These are phyloP conservation scores for Cyberlindnera americana DNA, from an alignment of 805 yeast species.

Conservation along the genomic window DNA sequence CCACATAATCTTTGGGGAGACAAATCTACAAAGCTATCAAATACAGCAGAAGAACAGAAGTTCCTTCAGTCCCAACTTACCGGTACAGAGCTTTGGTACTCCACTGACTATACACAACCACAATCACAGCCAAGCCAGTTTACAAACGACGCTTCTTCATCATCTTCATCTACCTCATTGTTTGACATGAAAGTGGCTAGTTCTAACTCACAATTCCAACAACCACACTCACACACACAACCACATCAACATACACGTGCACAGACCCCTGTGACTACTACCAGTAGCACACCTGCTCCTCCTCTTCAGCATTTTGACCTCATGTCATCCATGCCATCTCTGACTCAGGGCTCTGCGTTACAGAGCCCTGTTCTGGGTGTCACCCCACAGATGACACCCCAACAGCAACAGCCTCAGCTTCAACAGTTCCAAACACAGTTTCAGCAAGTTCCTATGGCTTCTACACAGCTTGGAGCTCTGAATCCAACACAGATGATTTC, in stretches of 20 bases:
- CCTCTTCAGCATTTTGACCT: background rate
- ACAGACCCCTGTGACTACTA: constrained; percentile 1
- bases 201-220: background rate
- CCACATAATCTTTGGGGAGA: constrained; percentile 35
- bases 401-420: constrained; percentile 1
- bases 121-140: background rate
- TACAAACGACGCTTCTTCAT: constrained; percentile 2
- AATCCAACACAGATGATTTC: constrained; percentile 9
- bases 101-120: constrained; percentile 6
- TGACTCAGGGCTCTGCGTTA: background rate
- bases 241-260: constrained; percentile 2
- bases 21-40: constrained; percentile 3
- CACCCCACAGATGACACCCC: constrained; percentile 6
- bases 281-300: background rate
- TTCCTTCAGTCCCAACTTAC: constrained; percentile 12
- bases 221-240: background rate
- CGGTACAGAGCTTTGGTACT: constrained; percentile 12
- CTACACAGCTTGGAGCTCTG: constrained; percentile 10
- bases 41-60: constrained; percentile 16
- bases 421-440: constrained; percentile 1
- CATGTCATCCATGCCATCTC: background rate
- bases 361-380: constrained; percentile 1
- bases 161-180: constrained; percentile 11
- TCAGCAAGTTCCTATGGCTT: too few species aligned
- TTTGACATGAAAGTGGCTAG: constrained; percentile 18